A percentile compares a stretch with the other conserved stretches of the same genome.
Conservation (phyloP, 192 early-diverging fungal species). For the Linnemannia elongata region DNA sequence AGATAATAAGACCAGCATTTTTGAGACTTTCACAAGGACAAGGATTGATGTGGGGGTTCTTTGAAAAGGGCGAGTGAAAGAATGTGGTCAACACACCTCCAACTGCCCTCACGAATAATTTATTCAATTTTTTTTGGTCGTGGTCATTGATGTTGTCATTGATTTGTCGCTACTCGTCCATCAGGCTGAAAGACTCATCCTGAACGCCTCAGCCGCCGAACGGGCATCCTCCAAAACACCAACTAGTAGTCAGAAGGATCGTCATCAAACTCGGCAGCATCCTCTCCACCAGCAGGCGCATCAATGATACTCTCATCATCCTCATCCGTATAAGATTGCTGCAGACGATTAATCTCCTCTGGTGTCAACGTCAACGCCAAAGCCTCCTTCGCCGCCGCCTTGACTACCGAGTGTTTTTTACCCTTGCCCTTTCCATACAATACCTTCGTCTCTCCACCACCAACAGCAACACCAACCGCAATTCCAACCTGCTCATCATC, state of each 20-base stretch:
- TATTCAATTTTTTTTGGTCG: neutral
- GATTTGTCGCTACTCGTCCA: neutral
- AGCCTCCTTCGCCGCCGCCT: neutral
- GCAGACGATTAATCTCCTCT: neutral
- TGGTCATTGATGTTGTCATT: neutral
- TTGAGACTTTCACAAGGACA: neutral
- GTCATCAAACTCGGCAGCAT: conserved; percentile 21
- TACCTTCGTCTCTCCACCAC: neutral
- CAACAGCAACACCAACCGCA: neutral
- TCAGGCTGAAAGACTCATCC: neutral
- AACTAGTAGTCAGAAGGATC: conserved; percentile 25
- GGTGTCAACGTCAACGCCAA: neutral
- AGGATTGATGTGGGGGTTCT: neutral
- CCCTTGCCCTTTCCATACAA: neutral
- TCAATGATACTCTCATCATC: conserved; percentile 1
- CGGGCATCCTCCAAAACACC: neutral
- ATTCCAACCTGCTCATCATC: neutral
- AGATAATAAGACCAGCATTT: neutral
- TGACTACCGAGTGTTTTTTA: neutral
- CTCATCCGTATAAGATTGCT: neutral
- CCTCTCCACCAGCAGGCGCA: conserved; percentile 18
- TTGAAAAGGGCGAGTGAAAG: neutral
- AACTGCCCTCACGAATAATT: neutral
- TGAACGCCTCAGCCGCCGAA: neutral
- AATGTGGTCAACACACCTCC: neutral